These are phyloP conservation scores for Gymnopilus junonius DNA, from an alignment of 768 basidiomycete genomes.

Conservation along the genomic window DNA sequence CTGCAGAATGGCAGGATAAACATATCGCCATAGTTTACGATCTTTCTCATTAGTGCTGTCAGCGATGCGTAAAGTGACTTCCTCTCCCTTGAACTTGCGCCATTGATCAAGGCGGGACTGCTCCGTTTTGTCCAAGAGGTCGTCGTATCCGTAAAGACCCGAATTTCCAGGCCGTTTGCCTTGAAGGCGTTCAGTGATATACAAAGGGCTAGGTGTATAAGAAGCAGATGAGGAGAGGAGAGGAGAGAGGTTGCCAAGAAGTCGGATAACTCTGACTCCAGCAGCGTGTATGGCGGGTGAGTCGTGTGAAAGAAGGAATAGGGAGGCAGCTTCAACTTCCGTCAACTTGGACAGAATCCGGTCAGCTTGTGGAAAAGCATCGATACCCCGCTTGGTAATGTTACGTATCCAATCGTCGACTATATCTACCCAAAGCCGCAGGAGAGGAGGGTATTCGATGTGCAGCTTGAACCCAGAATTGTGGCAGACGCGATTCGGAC, in stretches of 20 bases:
- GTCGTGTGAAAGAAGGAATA: constrained; percentile 76
- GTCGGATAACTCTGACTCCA: constrained; percentile 68
- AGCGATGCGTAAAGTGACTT: constrained; percentile 68
- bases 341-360: constrained; percentile 51
- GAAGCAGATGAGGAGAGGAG: constrained; percentile 43
- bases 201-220: constrained; percentile 32
- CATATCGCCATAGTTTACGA: constrained; percentile 72
- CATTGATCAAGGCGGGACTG: constrained; percentile 68
- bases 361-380: constrained; percentile 44
- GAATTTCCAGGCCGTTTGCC: constrained; percentile 47
- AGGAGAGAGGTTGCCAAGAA: constrained; percentile 52
- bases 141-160: constrained; percentile 66
- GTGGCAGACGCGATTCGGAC: constrained; percentile 61
- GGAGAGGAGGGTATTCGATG: constrained; percentile 67
- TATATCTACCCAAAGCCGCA: constrained; percentile 74
- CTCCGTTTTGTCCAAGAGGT: constrained; percentile 66
- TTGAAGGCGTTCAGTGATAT: constrained; percentile 58
- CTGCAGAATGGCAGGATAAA: constrained; percentile 70
- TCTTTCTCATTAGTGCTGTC: constrained; percentile 74
- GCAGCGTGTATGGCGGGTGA: constrained; percentile 51
- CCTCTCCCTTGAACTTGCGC: constrained; percentile 57
- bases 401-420: constrained; percentile 71
- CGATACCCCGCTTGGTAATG: constrained; percentile 45
- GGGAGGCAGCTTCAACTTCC: constrained; percentile 70
- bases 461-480: constrained; percentile 67